These are phyloP conservation scores for Starmerella tilneyi DNA, from an alignment of 805 yeast genomes.

Conservation along the genomic window DNA sequence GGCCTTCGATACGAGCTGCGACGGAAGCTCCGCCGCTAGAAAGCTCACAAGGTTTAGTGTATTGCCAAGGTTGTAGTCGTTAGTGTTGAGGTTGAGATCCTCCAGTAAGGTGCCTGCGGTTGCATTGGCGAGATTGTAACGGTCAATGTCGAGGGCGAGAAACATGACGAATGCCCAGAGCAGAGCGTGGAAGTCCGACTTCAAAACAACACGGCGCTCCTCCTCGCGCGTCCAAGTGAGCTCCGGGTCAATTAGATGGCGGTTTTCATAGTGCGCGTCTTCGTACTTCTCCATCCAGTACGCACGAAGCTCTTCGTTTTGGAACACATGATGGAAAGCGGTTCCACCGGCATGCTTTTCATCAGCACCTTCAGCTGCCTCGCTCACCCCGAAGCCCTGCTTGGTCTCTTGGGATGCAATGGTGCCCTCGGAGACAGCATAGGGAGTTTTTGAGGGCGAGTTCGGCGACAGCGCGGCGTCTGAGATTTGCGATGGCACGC, in stretches of 20 bases:
- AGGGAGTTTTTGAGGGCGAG: background rate
- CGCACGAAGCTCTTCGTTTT: slow-evolving; percentile 40
- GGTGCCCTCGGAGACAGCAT: background rate
- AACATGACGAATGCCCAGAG: slow-evolving; percentile 52
- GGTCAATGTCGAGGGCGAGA: slow-evolving; percentile 47
- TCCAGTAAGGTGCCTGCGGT: slow-evolving; percentile 45
- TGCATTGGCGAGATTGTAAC: slow-evolving; percentile 50
- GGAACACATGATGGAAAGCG: slow-evolving; percentile 31
- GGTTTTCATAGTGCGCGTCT: slow-evolving; percentile 43
- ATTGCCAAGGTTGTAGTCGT: slow-evolving; percentile 50
- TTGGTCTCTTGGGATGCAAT: background rate
- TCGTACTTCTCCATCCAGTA: slow-evolving; percentile 41
- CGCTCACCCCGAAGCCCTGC: background rate
- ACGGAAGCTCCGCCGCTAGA: slow-evolving; percentile 53
- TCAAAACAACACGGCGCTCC: slow-evolving; percentile 41
- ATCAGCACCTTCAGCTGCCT: background rate
- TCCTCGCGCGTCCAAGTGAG: slow-evolving; percentile 47
- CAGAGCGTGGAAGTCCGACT: slow-evolving; percentile 47
- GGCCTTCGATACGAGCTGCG: slow-evolving; percentile 53
- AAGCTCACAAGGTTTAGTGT: slow-evolving; percentile 49
- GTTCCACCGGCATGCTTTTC: slow-evolving; percentile 7
- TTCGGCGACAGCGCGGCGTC: background rate
- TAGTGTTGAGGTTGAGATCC: slow-evolving; percentile 44
- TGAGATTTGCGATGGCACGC: background rate
- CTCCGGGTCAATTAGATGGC: slow-evolving; percentile 46